Base-by-base conservation (phyloP, 345 rosid genomes). In the Salix viminalis region DNA sequence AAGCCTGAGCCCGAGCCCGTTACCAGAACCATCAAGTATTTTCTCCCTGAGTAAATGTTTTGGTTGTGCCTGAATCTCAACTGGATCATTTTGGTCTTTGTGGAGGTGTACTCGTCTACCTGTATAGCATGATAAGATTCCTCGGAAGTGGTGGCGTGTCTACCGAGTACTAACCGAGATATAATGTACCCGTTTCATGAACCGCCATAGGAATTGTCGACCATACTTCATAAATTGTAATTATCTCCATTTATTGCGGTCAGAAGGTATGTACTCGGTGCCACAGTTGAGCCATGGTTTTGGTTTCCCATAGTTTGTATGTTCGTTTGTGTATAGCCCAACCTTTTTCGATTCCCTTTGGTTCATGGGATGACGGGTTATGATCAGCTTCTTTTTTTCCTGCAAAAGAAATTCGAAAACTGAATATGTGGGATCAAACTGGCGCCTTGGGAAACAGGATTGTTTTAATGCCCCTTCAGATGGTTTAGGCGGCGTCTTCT, bases 21-120 rank as follows among this genome's bases (percentile, higher is more conserved):
- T 78, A 7, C 82, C 79, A 15, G 90, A 82, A 72, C 71, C 84
- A 2, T 74, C 97, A 2, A 79, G 88, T 60, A 28, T 81, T 48
- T 81, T 87, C 85, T 86, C 91, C 70, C 30, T 90, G 26, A 62
- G 87, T 15, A 87, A 79, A 90, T 96, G 98, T 74, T 96, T 96
- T 70, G 94, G 98, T 65, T 91, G 97, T 83, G 77, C 93, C 46
- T 96, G 85, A 87, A 58, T 69, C 48, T 58, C 34, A 10, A 41
- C 66, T 3, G 12, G 69, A 30, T 30, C 30, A 56, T 4, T 23
- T 67, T 69, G 36, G 21, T 56, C 15, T n/a, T 11, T 14, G 28
- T 16, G 39, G 37, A 23, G 18, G 18, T 56, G 44, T 37, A 4
- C 37, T 64, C 69, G 10, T 28, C 4, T 54, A 48, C 34, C 23